Percentiles rank a stretch among this genome's conserved stretches.
Conservation (phyloP, 2,329 filamentous ascomycete species). For the Colletotrichum noveboracense region DNA sequence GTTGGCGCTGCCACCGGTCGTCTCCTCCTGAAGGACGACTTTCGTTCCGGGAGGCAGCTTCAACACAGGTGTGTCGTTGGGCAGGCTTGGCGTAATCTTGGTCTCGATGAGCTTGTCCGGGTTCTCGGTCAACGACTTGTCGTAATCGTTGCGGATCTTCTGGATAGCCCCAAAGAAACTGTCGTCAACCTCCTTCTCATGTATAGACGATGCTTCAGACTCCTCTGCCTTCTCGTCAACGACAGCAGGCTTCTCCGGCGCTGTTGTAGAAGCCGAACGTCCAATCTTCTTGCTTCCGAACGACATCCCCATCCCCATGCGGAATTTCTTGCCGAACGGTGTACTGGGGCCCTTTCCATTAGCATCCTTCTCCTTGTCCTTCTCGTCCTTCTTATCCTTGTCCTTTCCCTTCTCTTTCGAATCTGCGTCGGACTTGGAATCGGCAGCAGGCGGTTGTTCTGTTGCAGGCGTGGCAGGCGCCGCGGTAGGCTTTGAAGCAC, state of each 20-base stretch:
- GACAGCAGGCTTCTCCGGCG: constrained; percentile 73
- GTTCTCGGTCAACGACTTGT: constrained; percentile 65
- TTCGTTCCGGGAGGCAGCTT: constrained; percentile 72
- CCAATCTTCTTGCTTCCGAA: constrained; percentile 87
- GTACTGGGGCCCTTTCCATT: constrained; percentile 64
- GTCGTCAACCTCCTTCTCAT: constrained; percentile 78
- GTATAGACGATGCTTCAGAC: constrained; percentile 65
- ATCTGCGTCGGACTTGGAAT: constrained; percentile 22
- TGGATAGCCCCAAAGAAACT: constrained; percentile 76
- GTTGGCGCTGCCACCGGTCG: constrained; percentile 75
- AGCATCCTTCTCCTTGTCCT: constrained; percentile 45
- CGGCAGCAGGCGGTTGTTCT: constrained; percentile 54
- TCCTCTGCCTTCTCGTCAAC: constrained; percentile 80
- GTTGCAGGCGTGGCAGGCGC: constrained; percentile 51
- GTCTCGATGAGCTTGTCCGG: constrained; percentile 63
- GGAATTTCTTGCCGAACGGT: constrained; percentile 84
- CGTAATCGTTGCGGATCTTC: constrained; percentile 75
- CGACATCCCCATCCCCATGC: constrained; percentile 67
- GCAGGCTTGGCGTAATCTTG: constrained; percentile 70
- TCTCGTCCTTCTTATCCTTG: constrained; percentile 43
- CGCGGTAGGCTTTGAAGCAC: constrained; percentile 50
- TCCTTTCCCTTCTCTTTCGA: constrained; percentile 53
- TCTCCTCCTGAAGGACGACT: constrained; percentile 74
- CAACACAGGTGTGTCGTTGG: constrained; percentile 77
- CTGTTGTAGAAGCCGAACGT: constrained; percentile 68